Percentiles rank a stretch among this genome's conserved stretches.
These are phyloP conservation scores for Elsinoe australis DNA, from an alignment of 2,329 filamentous ascomycete genomes.

Conservation along the genomic window DNA sequence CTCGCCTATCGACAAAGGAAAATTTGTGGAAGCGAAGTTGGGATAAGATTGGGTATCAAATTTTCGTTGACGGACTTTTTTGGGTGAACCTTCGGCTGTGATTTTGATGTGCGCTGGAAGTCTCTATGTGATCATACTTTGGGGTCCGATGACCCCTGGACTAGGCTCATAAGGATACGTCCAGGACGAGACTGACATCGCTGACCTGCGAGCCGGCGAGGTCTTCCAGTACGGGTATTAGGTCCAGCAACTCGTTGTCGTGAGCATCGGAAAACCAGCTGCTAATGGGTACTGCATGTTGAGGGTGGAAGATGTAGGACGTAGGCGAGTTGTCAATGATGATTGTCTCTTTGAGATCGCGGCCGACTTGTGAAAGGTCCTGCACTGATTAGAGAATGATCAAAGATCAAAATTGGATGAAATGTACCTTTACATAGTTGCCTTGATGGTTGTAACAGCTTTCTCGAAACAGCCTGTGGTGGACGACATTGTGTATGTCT, in stretches of 20 bases:
- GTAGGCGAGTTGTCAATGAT: conserved; percentile 99
- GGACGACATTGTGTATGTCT: conserved; percentile 93
- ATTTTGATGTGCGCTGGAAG: too few species aligned
- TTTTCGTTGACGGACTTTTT: conserved; percentile 10
- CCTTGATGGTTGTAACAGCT: conserved; percentile 99
- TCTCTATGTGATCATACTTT: too few species aligned
- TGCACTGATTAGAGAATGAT: conserved; percentile 28
- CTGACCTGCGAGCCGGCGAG: conserved; percentile 79
- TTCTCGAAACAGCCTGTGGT: conserved; percentile 92
- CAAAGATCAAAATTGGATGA: background rate
- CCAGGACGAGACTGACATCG: conserved; percentile 95
- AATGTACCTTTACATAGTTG: conserved; percentile 80
- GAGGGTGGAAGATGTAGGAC: conserved; percentile 98
- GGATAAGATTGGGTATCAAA: conserved; percentile 13
- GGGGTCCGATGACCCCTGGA: too few species aligned
- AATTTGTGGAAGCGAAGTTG: background rate
- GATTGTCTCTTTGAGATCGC: conserved; percentile 93
- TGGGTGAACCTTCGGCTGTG: too few species aligned
- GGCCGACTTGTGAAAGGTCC: conserved; percentile 92
- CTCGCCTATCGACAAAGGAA: too few species aligned
- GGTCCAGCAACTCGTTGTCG: conserved; percentile 94
- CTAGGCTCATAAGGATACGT: conserved; percentile 59
- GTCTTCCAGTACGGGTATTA: conserved; percentile 97
- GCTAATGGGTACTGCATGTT: conserved; percentile 97
- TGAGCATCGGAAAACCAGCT: conserved; percentile 99